These are phyloP conservation scores for Cryptococcus wingfieldii DNA, from an alignment of 1,284 basidiomycete genomes.

Conservation along the genomic window DNA sequence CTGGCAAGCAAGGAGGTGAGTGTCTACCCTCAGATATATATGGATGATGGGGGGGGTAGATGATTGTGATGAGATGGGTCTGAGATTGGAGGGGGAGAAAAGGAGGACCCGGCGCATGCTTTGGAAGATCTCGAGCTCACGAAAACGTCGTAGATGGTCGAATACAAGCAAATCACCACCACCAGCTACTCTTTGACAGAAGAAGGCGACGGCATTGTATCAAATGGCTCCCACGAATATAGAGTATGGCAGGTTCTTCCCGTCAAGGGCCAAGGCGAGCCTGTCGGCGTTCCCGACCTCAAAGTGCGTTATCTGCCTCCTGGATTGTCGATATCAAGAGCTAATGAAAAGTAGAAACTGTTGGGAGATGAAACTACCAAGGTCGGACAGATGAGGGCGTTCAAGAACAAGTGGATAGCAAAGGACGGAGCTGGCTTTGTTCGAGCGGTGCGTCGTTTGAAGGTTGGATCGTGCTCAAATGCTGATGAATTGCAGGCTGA, in stretches of 20 bases:
- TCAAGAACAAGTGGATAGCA: slow-evolving; percentile 95
- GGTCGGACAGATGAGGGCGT: slow-evolving; percentile 86
- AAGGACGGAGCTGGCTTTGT: slow-evolving; percentile 88
- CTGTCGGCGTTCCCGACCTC: slow-evolving; percentile 63
- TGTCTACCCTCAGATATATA: slow-evolving; percentile 1
- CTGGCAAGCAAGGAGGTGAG: slow-evolving; percentile 77
- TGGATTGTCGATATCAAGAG: background rate
- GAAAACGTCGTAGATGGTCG: slow-evolving; percentile 61
- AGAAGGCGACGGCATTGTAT: slow-evolving; percentile 75
- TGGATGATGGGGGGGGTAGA: background rate
- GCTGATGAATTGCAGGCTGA: slow-evolving; percentile 51
- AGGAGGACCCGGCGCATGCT: background rate
- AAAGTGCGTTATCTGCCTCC: slow-evolving; percentile 44
- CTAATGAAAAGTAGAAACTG: slow-evolving; percentile 51
- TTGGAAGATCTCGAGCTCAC: background rate
- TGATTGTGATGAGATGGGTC: no score
- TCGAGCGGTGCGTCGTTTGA: slow-evolving; percentile 62
- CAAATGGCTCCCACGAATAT: slow-evolving; percentile 86
- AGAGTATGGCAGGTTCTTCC: slow-evolving; percentile 84
- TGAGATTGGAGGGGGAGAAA: no score
- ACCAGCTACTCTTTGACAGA: slow-evolving; percentile 67
- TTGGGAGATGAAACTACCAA: slow-evolving; percentile 82
- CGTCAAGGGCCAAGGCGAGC: slow-evolving; percentile 61
- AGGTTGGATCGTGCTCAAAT: background rate
- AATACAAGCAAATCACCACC: slow-evolving; percentile 72